Conservation (phyloP, 2,329 filamentous ascomycete genomes). For the Alternaria longipes region DNA sequence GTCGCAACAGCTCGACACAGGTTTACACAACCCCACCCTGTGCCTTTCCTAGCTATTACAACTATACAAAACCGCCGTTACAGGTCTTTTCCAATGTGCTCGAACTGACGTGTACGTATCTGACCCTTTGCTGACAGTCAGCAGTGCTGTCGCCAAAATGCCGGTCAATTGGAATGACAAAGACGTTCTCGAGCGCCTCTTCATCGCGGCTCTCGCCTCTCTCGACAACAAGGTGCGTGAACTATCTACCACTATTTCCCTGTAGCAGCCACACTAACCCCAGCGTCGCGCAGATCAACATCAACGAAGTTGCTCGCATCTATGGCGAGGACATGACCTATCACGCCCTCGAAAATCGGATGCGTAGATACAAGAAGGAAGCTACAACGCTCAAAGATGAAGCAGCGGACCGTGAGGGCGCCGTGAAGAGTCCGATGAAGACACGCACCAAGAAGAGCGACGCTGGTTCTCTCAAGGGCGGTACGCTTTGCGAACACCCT, state of each 20-base stretch:
- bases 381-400: slow-evolving; percentile 46
- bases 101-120: not conserved
- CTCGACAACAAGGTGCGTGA: slow-evolving; percentile 43
- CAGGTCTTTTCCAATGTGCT: not conserved
- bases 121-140: not conserved
- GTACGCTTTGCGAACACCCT: not conserved
- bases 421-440: slow-evolving; percentile 12
- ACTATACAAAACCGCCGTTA: not conserved
- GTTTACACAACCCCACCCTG: not conserved
- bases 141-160: slow-evolving; percentile 29
- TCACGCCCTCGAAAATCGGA: slow-evolving; percentile 58
- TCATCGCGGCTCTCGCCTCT: slow-evolving; percentile 53
- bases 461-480: not conserved
- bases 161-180: slow-evolving; percentile 50
- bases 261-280: not conserved
- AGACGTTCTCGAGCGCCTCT: slow-evolving; percentile 50
- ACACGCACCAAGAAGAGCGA: slow-evolving; percentile 10
- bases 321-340: slow-evolving; percentile 60
- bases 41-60: not conserved
- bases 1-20: not conserved
- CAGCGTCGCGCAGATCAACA: slow-evolving; percentile 54
- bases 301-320: slow-evolving; percentile 54
- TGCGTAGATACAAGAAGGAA: slow-evolving; percentile 56
- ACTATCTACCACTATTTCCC: not conserved
- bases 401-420: slow-evolving; percentile 9